phyloP scores from a whole-genome alignment of 139 green algal genomes.

The Deuterostichococcus epilithicus region DNA sequence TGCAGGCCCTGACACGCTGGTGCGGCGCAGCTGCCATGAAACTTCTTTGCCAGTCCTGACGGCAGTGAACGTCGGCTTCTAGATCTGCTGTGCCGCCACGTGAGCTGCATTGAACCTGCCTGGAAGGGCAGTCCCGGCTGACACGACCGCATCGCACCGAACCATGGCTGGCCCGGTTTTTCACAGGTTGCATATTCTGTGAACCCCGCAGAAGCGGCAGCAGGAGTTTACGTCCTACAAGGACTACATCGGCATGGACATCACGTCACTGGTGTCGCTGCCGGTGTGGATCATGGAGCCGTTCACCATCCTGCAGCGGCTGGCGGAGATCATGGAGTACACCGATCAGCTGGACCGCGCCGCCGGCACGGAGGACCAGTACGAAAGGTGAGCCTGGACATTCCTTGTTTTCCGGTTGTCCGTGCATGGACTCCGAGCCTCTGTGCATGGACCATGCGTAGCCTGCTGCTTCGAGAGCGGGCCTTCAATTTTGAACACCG shows the following conservation, averaged over 20 bases:
- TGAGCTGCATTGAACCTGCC: constrained; percentile 21
- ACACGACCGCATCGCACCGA: neutral
- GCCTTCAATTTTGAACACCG: too few species aligned
- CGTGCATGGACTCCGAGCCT: too few species aligned
- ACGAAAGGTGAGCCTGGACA: constrained; percentile 58
- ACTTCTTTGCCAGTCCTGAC: too few species aligned
- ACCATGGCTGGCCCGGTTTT: too few species aligned
- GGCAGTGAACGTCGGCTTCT: too few species aligned
- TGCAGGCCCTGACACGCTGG: too few species aligned
- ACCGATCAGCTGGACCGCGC: constrained; percentile 84
- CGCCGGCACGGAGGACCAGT: constrained; percentile 64
- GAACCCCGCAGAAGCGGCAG: constrained; percentile 41
- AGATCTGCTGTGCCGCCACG: too few species aligned
- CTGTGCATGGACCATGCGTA: too few species aligned
- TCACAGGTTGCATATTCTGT: neutral
- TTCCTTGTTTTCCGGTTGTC: too few species aligned
- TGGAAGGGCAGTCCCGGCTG: too few species aligned
- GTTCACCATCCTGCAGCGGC: constrained; percentile 94
- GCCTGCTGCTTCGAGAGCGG: too few species aligned
- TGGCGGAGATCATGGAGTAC: constrained; percentile 98
- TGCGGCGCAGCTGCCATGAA: neutral
- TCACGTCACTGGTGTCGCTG: constrained; percentile 89
- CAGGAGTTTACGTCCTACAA: constrained; percentile 51
- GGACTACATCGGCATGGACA: constrained; percentile 85
- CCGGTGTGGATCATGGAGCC: constrained; percentile 98